Percentiles rank a stretch among this genome's conserved stretches.
Evolutionary conservation across 2,329 filamentous ascomycete genomes (phyloP).

Genomic region (Alternaria burnsii): DNA sequence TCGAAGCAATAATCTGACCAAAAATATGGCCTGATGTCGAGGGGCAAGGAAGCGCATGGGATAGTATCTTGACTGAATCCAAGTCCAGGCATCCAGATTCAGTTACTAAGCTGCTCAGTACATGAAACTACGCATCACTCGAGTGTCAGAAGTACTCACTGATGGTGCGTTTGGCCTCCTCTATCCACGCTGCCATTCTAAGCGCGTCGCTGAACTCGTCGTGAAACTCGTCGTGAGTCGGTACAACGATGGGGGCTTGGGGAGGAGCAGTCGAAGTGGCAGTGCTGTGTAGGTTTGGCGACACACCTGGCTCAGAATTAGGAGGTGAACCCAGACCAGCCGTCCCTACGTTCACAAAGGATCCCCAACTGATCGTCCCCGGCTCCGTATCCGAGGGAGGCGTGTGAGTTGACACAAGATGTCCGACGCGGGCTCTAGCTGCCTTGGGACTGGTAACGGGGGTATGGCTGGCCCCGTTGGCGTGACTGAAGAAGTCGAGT

Average conservation of each 20-base stretch:
- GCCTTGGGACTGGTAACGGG: slow-evolving; percentile 29
- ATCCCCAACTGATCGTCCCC: slow-evolving; percentile 52
- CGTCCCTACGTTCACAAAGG: slow-evolving; percentile 47
- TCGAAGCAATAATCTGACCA: slow-evolving; percentile 61
- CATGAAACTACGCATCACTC: neutral
- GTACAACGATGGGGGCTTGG: slow-evolving; percentile 39
- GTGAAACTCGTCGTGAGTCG: slow-evolving; percentile 30
- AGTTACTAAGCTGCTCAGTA: slow-evolving; percentile 37
- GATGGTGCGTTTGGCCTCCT: slow-evolving; percentile 41
- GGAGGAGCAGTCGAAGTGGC: slow-evolving; percentile 30
- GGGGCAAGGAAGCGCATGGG: slow-evolving; percentile 68
- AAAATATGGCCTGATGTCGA: slow-evolving; percentile 61
- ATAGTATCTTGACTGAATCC: slow-evolving; percentile 64
- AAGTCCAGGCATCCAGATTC: slow-evolving; percentile 44
- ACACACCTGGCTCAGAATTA: slow-evolving; percentile 49
- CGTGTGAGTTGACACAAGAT: slow-evolving; percentile 54
- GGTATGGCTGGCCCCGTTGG: slow-evolving; percentile 28
- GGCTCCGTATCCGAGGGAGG: slow-evolving; percentile 57
- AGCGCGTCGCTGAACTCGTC: slow-evolving; percentile 30
- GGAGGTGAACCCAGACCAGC: slow-evolving; percentile 52
- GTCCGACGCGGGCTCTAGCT: slow-evolving; percentile 38
- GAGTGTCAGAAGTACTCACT: slow-evolving; percentile 35
- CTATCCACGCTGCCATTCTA: slow-evolving; percentile 44
- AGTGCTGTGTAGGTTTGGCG: slow-evolving; percentile 36
- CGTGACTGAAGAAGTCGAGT: slow-evolving; percentile 28